Evolutionary conservation across 257 asterid genomes (phyloP).

Genomic region (Forsythia suspensa): DNA sequence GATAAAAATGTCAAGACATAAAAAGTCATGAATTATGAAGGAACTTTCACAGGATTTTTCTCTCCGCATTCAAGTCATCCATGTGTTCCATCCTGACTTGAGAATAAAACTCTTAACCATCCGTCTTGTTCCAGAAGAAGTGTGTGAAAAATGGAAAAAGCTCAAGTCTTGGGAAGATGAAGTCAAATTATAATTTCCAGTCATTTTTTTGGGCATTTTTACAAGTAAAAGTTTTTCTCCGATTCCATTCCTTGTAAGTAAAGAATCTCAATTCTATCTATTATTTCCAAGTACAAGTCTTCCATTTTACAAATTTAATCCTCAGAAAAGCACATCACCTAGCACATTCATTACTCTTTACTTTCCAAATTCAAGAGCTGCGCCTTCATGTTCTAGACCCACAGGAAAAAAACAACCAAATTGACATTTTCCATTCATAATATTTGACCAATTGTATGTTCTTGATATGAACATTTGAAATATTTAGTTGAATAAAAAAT

Average conservation of each 20-base stretch:
- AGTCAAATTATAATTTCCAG: slow-evolving; percentile 32
- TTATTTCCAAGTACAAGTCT: neutral
- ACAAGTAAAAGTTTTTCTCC: slow-evolving; percentile 15
- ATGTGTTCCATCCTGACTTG: neutral
- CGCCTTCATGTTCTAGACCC: neutral
- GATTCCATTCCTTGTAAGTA: slow-evolving; percentile 14
- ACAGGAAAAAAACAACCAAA: neutral
- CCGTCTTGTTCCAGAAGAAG: slow-evolving; percentile 5
- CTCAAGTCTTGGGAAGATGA: slow-evolving; percentile 5
- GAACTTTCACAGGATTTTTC: neutral
- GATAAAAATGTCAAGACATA: neutral
- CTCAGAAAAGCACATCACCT: neutral
- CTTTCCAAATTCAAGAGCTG: neutral
- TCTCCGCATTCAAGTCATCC: slow-evolving; percentile 8
- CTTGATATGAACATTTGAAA: neutral
- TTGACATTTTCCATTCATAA: neutral
- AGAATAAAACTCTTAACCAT: neutral
- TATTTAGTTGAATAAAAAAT: neutral
- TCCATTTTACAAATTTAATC: slow-evolving; percentile 21
- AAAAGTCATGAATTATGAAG: neutral
- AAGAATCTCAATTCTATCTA: slow-evolving; percentile 2
- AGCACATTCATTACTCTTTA: slow-evolving; percentile 5
- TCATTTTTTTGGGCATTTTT: neutral
- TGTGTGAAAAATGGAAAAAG: slow-evolving; percentile 1
- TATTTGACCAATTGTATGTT: neutral